These are phyloP conservation scores for Houttuynia cordata DNA, from an alignment of 164 flowering plant genomes.

Conservation along the genomic window DNA sequence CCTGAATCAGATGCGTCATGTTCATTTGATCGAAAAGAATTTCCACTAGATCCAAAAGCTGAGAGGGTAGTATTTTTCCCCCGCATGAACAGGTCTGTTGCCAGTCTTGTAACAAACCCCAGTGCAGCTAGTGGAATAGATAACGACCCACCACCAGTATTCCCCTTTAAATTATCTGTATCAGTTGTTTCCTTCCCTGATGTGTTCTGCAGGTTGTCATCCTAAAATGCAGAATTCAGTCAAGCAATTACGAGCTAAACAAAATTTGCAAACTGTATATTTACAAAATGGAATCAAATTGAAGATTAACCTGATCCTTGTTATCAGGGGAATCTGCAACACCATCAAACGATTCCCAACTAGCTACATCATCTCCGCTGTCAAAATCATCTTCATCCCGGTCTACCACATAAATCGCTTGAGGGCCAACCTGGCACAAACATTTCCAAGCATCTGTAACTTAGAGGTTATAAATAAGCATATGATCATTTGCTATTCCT, in stretches of 20 bases:
- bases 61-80: constrained; percentile 38
- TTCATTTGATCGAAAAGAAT: constrained; percentile 29
- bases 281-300: constrained; percentile 1
- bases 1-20: constrained; percentile 11
- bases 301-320: constrained; percentile 50
- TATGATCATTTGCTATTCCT: too few relatives aligned
- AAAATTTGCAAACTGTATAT: background rate
- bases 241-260: background rate
- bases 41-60: constrained; percentile 19
- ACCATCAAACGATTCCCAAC: constrained; percentile 96
- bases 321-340: constrained; percentile 52
- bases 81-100: constrained; percentile 59
- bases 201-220: constrained; percentile 16
- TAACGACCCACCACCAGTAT: constrained; percentile 45
- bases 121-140: constrained; percentile 73
- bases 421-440: constrained; percentile 88
- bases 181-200: constrained; percentile 17
- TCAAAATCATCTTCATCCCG: constrained; percentile 87
- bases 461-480: background rate
- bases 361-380: constrained; percentile 78
- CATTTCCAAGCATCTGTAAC: constrained; percentile 1
- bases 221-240: constrained; percentile 27
- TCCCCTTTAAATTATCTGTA: constrained; percentile 23
- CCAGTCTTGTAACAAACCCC: constrained; percentile 68
- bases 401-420: constrained; percentile 93